Percentiles rank a stretch among this genome's conserved stretches.
phyloP scores from a whole-genome alignment of 768 basidiomycete genomes.

The Mycena crocata region DNA sequence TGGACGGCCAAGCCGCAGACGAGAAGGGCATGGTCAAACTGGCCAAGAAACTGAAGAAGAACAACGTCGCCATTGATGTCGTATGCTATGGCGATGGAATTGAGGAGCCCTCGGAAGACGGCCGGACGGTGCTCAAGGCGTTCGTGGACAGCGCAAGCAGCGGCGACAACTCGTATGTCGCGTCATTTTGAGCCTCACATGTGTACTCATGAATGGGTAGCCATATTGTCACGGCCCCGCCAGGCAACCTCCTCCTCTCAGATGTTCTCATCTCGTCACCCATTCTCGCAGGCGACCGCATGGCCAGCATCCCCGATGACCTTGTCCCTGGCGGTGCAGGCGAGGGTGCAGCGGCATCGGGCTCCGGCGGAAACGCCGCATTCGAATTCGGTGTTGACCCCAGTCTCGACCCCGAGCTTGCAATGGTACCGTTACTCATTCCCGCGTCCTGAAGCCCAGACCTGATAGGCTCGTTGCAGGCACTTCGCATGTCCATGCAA shows the following conservation, averaged over 20 bases:
- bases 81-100: constrained; percentile 92
- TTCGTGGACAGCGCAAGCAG: constrained; percentile 88
- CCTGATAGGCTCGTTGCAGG: constrained; percentile 58
- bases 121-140: constrained; percentile 73
- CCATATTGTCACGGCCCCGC: constrained; percentile 83
- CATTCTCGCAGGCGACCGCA: constrained; percentile 83
- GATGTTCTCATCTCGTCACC: constrained; percentile 86
- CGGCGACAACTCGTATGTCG: constrained; percentile 86
- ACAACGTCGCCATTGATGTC: constrained; percentile 96
- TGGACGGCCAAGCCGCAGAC: constrained; percentile 76
- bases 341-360: constrained; percentile 59
- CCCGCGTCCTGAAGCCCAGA: background rate
- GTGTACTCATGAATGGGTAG: constrained; percentile 50
- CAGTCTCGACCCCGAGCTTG: constrained; percentile 94
- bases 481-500: constrained; percentile 96
- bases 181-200: background rate
- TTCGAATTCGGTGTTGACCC: constrained; percentile 97
- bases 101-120: constrained; percentile 70
- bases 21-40: constrained; percentile 87
- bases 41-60: constrained; percentile 99
- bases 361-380: constrained; percentile 55
- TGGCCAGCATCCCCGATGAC: constrained; percentile 74
- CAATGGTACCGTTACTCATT: constrained; percentile 71
- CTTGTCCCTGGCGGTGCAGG: constrained; percentile 59
- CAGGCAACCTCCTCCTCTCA: constrained; percentile 84